Percentiles rank a stretch among this genome's conserved stretches.
phyloP scores from a whole-genome alignment of 2,329 filamentous ascomycete species.

The Botryotinia convoluta region DNA sequence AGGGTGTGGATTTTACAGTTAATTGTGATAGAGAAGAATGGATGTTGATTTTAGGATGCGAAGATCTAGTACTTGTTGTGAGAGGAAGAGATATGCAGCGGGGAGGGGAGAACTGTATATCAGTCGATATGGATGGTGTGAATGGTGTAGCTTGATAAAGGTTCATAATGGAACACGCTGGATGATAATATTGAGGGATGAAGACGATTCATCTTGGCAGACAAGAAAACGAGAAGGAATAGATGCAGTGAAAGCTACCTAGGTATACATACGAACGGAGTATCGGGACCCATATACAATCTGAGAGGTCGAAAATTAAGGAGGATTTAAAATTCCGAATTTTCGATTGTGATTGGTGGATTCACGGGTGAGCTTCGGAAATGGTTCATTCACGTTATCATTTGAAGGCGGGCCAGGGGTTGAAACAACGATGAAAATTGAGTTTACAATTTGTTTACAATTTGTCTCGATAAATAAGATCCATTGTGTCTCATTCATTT shows the following conservation, averaged over 20 bases:
- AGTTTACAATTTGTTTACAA: background rate
- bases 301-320: background rate
- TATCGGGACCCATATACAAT: background rate
- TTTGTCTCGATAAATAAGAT: background rate
- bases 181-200: background rate
- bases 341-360: background rate
- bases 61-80: no score
- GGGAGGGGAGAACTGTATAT: background rate
- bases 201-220: background rate
- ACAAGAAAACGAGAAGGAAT: background rate
- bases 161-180: background rate
- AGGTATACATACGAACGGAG: background rate
- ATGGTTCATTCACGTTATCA: background rate
- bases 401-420: background rate
- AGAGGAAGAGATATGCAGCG: background rate
- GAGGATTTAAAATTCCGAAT: background rate
- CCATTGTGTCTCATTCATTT: background rate
- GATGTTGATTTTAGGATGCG: background rate
- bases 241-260: background rate
- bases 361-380: background rate
- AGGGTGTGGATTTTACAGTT: background rate
- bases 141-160: background rate
- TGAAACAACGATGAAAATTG: background rate
- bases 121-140: background rate
- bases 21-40: background rate